Base-by-base conservation (phyloP, 345 rosid genomes). In the Streptanthus diversifolius region DNA sequence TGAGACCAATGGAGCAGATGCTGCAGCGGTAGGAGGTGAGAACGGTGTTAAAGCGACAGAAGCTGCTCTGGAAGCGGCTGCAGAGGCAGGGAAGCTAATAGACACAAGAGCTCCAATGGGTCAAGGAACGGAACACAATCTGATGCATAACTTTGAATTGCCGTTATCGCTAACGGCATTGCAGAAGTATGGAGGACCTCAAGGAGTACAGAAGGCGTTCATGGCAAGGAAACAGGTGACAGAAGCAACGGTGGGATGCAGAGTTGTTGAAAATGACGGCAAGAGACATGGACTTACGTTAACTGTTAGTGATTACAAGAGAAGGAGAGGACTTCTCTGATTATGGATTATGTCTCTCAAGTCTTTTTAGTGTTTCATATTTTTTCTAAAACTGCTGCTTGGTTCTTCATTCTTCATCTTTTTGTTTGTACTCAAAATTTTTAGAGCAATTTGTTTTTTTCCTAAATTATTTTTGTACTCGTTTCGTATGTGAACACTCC, bases 251-350 rank as follows among this genome's bases (percentile, higher is more conserved):
- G 82, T 92, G 3, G 97, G 99, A 76, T 82, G 85, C 68, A 82
- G 76, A 33, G 92, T 95, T 44, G 83, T 82, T 0, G 97, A 95
- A 81, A 87, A 92, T 67, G 98, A 92, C 70, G 97, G 92, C 29
- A 84, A 87, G 83, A 83, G 99, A 56, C 97, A 88, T 69, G 86
- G 85, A 36, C 82, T 90, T 71, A 92, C 99, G 47, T 79, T 95
- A 78, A 95, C 97, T 11, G 97, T 95, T 45, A 81, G 99, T 54
- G 99, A 92, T 72, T 95, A 95, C 92, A 92, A 95, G 85, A 92
- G 98, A 77, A 85, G 99, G 69, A 90, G 97, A 79, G 98, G 99
- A 54, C 98, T 95, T 71, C 90, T 95, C 48, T 95, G 84, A 89
- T 57, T 48, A 14, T 12, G 15, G 19, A 55, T 55, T 30, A n/a